A percentile compares a stretch with the other conserved stretches of the same genome.
These are phyloP conservation scores for Russula sp. DNA, from an alignment of 768 basidiomycete species.

Conservation along the genomic window DNA sequence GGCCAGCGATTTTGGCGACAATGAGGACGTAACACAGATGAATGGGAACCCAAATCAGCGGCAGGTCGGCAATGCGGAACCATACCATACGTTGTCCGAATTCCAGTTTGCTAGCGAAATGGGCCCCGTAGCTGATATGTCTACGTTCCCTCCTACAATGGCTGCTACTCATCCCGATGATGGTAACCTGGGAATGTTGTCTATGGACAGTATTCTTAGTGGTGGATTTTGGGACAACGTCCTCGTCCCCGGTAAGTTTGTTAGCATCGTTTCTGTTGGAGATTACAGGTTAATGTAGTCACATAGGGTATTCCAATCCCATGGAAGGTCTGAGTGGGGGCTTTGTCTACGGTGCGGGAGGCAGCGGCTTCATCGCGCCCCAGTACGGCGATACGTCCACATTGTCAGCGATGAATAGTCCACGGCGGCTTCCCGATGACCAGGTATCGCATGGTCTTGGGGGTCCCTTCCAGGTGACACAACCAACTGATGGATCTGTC, in stretches of 20 bases:
- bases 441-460: slow-evolving; percentile 25
- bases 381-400: slow-evolving; percentile 51
- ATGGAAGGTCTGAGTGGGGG: slow-evolving; percentile 81
- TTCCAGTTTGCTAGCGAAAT: slow-evolving; percentile 77
- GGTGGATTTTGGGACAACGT: slow-evolving; percentile 84
- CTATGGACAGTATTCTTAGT: slow-evolving; percentile 79
- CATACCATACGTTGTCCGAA: slow-evolving; percentile 35
- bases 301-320: slow-evolving; percentile 64
- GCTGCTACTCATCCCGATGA: slow-evolving; percentile 41
- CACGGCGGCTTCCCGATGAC: slow-evolving; percentile 24
- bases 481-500: slow-evolving; percentile 6
- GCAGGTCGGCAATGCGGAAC: slow-evolving; percentile 4
- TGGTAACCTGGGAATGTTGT: slow-evolving; percentile 42
- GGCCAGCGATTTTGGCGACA: slow-evolving; percentile 10
- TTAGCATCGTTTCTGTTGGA: slow-evolving; percentile 1
- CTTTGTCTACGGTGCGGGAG: slow-evolving; percentile 78
- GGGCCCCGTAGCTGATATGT: slow-evolving; percentile 76
- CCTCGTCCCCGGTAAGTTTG: slow-evolving; percentile 67
- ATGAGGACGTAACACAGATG: neutral
- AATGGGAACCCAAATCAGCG: slow-evolving; percentile 15
- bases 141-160: slow-evolving; percentile 87
- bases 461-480: slow-evolving; percentile 5
- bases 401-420: slow-evolving; percentile 48
- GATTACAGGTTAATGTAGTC: slow-evolving; percentile 9
- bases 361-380: slow-evolving; percentile 78